A percentile compares a stretch with the other conserved stretches of the same genome.
Evolutionary conservation across 1,284 basidiomycete species (phyloP).

Genomic region (Tilletia caries): DNA sequence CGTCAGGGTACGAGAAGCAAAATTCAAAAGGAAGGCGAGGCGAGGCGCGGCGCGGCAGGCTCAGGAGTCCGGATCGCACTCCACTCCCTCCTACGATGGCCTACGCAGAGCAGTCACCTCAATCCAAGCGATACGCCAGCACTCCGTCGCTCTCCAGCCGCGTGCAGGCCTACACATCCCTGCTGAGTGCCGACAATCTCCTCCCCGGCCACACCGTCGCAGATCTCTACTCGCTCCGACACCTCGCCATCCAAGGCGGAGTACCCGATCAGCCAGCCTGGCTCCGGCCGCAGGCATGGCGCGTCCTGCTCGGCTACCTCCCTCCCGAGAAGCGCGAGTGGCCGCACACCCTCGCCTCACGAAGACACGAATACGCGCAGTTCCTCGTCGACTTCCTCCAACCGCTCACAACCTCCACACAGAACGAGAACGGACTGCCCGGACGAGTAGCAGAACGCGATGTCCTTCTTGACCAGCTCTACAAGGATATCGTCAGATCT

Average conservation of each 20-base stretch:
- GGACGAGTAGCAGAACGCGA: slow-evolving; percentile 23
- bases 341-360: slow-evolving; percentile 28
- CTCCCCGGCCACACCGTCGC: slow-evolving; percentile 41
- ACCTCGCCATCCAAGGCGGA: slow-evolving; percentile 31
- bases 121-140: background rate
- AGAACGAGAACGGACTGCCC: background rate
- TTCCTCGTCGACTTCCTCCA: slow-evolving; percentile 13
- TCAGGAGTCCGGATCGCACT: too few relatives aligned
- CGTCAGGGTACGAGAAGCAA: too few relatives aligned
- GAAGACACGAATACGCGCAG: slow-evolving; percentile 42
- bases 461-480: slow-evolving; percentile 44
- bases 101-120: too few relatives aligned
- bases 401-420: background rate
- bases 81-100: too few relatives aligned
- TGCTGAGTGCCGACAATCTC: slow-evolving; percentile 39
- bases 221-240: slow-evolving; percentile 42
- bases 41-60: too few relatives aligned
- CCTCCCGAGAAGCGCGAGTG: slow-evolving; percentile 46
- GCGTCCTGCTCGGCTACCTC: slow-evolving; percentile 45
- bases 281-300: slow-evolving; percentile 49
- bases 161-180: slow-evolving; percentile 26
- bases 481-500: slow-evolving; percentile 41
- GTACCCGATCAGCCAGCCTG: slow-evolving; percentile 36
- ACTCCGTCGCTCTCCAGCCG: background rate
- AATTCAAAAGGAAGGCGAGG: too few relatives aligned